Base-by-base conservation (phyloP, 1,284 basidiomycete species). In the Cryptococcus hybrid region DNA sequence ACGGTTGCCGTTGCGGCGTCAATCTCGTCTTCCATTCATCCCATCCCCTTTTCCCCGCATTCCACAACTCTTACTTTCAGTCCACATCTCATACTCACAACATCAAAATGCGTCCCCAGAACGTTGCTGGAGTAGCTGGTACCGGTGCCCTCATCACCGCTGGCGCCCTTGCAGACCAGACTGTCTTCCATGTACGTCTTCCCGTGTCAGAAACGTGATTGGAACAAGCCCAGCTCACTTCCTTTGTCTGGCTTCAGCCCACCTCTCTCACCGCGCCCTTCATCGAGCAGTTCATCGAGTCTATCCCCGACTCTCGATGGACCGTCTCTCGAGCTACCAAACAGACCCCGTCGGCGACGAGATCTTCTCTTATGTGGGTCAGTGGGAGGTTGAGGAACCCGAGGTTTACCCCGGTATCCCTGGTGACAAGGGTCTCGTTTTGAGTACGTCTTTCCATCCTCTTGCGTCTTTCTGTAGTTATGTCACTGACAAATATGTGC, bases 311-410 rank as follows among this genome's bases (percentile, higher is more conserved):
- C 47, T 84, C 87, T 57, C 89, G 94, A 65, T 99, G 96, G 96
- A 91, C 90, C 57, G 87, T 93, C 42, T 98, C 94, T 6, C 88
- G 92, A 74, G 95, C 96, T 30, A 97, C 93, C 71, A 98, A 98
- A 85, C 92, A 94, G 85, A 93, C 91, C 15, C 90, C 54, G 89
- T 91, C 59, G 92, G 92, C 62, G 87, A 89, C 67, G 93, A 94
- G 81, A 93, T 87, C 47, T 96, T 93, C 82, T 92, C 89, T 76
- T 97, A 97, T 78, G 91, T 96, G 71, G 96, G 96, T 74, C 86
- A 94, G 76, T 99, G 96, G 96, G 84, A 87, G 67, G 91, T 98
- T 68, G 94, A 99, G 80, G 92, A 94, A 62, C 87, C 94, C 53
- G 78, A 84, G 54, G 86, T 93, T 68, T 82, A 77, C 18, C 83